These are phyloP conservation scores for Parafenestella ontariensis DNA, from an alignment of 2,329 filamentous ascomycete species.

Conservation along the genomic window DNA sequence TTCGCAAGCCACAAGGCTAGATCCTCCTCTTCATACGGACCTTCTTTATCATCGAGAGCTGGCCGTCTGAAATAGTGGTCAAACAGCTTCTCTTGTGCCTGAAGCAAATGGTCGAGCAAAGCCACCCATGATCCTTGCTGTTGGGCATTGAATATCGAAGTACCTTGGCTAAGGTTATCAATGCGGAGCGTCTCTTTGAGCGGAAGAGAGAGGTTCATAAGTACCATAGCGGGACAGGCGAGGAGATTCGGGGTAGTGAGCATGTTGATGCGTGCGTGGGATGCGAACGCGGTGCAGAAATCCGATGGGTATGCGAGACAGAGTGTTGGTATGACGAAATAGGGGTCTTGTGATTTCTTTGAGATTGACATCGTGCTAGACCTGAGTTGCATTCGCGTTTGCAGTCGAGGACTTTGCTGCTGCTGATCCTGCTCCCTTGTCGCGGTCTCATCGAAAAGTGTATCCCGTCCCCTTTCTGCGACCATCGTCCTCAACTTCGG, in stretches of 20 bases:
- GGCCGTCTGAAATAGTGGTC: neutral
- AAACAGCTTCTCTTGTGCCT: neutral
- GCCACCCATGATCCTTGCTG: neutral
- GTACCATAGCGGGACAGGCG: neutral
- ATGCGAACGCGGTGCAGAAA: neutral
- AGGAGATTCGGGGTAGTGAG: neutral
- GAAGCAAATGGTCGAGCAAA: neutral
- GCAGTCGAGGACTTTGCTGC: neutral
- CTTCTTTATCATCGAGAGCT: neutral
- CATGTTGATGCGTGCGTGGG: neutral
- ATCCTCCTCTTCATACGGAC: neutral
- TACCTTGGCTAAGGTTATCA: neutral
- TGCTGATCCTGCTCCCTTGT: neutral
- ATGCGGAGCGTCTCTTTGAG: neutral
- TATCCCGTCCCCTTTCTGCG: neutral
- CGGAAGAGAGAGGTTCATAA: neutral
- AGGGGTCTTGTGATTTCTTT: neutral
- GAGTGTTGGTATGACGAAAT: neutral
- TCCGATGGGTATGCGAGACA: neutral
- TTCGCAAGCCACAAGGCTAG: neutral
- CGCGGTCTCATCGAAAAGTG: neutral
- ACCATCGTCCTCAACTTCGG: neutral
- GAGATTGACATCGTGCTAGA: neutral
- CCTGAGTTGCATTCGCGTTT: neutral
- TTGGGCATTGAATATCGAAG: neutral